Base-by-base conservation (phyloP, 352 stramenopile genomes). In the Phytophthora cryptogea region DNA sequence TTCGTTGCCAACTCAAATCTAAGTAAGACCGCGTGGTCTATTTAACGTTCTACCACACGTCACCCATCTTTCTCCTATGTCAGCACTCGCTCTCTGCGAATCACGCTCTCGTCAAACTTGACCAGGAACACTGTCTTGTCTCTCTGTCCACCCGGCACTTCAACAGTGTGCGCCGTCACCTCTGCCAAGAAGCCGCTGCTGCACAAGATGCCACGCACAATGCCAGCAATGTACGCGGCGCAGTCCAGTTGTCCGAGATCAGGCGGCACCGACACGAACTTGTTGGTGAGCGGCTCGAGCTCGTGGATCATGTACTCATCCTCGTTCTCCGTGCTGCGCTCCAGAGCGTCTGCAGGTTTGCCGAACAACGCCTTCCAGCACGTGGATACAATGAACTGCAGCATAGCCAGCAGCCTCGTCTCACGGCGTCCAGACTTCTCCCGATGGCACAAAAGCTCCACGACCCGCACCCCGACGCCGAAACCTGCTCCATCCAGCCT, bases 251-350 rank as follows among this genome's bases (percentile, higher is more conserved):
- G 90, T 0, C 96, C 94, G 43, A 99, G 88, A 70, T 99, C 95
- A 0, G 82, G 71, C 5, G 96, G 96, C 44, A 99, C 95, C 27
- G 92, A 98, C 50, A 99, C 96, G 77, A 98, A 99, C 54, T 94
- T 98, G 75, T 97, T 98, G 16, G 92, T 97, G n/a, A 98, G 72
- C 20, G 93, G 93, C 57, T 97, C 89, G 42, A 94, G 70, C 66
- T 98, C 92, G 66, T 97, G 88, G 66, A 99, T 99, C 95, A 99
- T 99, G 78, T 97, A 99, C 86, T 99, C 96, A 74, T 98, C 88
- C n/a, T 97, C 93, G 70, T 99, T 98, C 71, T 98, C 94, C 31
- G 97, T 98, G 59, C 89, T 98, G 54, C 94, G 81, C 78, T 99
- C 96, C 23, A 99, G 80, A 10, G 93, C 97, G 60, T 99, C 96